Evolutionary conservation across 148 eudicot genomes (phyloP).

Genomic region (Rhododendron henanense): DNA sequence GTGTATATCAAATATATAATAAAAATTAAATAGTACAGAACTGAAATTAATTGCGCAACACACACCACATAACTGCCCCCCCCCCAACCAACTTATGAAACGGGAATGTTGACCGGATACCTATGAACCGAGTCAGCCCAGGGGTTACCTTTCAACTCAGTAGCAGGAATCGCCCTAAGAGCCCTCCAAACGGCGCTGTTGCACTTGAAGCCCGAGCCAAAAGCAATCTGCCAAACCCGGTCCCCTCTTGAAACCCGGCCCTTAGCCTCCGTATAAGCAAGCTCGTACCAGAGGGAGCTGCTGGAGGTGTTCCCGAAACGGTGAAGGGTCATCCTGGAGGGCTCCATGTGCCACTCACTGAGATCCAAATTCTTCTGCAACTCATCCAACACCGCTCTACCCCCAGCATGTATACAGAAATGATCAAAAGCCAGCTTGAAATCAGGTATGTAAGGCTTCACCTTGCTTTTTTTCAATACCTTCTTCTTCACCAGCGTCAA

Average conservation of each 20-base stretch:
- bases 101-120: conserved; percentile 56
- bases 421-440: conserved; percentile 81
- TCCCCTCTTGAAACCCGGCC: conserved; percentile 61
- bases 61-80: background rate
- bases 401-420: conserved; percentile 81
- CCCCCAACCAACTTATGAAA: background rate
- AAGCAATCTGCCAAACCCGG: conserved; percentile 85
- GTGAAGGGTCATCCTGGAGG: conserved; percentile 81
- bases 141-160: conserved; percentile 43
- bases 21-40: background rate
- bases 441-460: conserved; percentile 80
- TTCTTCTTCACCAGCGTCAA: conserved; percentile 54
- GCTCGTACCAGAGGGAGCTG: conserved; percentile 77
- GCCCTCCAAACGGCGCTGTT: conserved; percentile 89
- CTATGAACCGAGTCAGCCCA: conserved; percentile 56
- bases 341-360: conserved; percentile 78
- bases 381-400: conserved; percentile 68
- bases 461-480: conserved; percentile 40
- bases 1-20: background rate
- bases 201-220: conserved; percentile 91
- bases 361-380: conserved; percentile 60
- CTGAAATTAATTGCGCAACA: background rate
- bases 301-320: conserved; percentile 87
- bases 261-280: conserved; percentile 68
- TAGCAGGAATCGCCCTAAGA: conserved; percentile 37